Conservation (phyloP, 352 stramenopile genomes). For the Globisporangium spinosum region DNA sequence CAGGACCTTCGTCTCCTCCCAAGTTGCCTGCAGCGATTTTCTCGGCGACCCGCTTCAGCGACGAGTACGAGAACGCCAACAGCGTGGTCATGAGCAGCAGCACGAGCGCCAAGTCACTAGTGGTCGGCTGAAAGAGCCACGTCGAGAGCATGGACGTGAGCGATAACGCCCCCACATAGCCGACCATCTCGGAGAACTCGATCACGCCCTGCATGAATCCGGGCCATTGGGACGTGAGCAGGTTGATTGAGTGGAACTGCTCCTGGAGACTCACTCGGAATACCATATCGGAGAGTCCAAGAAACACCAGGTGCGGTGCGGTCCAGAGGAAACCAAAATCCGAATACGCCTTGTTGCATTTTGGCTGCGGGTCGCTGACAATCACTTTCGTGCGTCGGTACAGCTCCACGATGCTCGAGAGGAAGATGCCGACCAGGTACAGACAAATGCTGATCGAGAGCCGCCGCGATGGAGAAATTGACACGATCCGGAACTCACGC, state of each 20-base stretch:
- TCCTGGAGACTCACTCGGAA: constrained; percentile 65
- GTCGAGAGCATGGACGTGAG: constrained; percentile 46
- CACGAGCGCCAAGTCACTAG: constrained; percentile 58
- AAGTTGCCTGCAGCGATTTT: constrained; percentile 18
- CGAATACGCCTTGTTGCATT: constrained; percentile 29
- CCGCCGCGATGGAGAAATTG: constrained; percentile 24
- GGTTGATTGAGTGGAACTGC: constrained; percentile 37
- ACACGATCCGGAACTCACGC: constrained; percentile 3
- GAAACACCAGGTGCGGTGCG: constrained; percentile 46
- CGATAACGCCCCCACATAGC: constrained; percentile 45
- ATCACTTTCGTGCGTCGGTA: constrained; percentile 52
- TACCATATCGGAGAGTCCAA: constrained; percentile 52
- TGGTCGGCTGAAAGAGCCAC: constrained; percentile 53
- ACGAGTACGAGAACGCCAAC: constrained; percentile 47
- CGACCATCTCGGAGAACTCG: constrained; percentile 50
- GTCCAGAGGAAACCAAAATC: constrained; percentile 60
- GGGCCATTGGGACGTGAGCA: constrained; percentile 33
- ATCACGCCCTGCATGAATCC: constrained; percentile 43
- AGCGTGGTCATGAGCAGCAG: constrained; percentile 61
- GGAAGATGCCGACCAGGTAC: constrained; percentile 61
- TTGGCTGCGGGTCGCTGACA: constrained; percentile 13
- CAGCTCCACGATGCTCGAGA: constrained; percentile 72
- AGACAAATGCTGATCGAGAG: constrained; percentile 53
- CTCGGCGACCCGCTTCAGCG: constrained; percentile 32
- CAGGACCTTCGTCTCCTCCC: neutral